Evolutionary conservation across 2,329 filamentous ascomycete genomes (phyloP).

Genomic region (Colletotrichum orbiculare): DNA sequence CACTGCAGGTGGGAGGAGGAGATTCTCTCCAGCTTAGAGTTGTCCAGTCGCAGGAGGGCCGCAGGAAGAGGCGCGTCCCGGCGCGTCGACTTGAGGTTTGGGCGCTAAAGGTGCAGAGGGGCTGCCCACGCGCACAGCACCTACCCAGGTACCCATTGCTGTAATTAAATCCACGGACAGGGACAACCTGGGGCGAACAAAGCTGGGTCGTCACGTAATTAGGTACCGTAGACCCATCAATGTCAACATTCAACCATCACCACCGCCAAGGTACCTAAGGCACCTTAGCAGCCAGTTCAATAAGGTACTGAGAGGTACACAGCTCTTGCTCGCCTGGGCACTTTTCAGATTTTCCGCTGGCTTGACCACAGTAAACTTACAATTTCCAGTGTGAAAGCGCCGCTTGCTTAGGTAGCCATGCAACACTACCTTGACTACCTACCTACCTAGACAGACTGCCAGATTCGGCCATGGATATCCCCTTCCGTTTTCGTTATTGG

Average conservation of each 20-base stretch:
- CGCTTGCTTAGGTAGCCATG: not conserved
- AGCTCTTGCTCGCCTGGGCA: no score
- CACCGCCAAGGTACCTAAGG: no score
- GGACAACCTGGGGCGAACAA: no score
- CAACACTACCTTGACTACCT: not conserved
- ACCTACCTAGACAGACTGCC: not conserved
- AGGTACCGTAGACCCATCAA: no score
- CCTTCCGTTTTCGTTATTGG: conserved; percentile 16
- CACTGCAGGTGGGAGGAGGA: not conserved
- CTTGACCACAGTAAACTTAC: no score
- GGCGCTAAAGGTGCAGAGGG: conserved; percentile 18
- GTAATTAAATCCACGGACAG: no score
- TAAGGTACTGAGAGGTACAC: no score
- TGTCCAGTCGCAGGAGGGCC: conserved; percentile 11
- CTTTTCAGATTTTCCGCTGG: no score
- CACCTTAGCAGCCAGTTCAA: no score
- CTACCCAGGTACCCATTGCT: no score
- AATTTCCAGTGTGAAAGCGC: not conserved
- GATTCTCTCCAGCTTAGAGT: conserved; percentile 8
- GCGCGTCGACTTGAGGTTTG: conserved; percentile 24
- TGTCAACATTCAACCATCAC: no score
- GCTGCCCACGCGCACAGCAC: not conserved
- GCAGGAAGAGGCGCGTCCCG: conserved; percentile 12
- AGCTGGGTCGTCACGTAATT: no score
- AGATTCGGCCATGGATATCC: conserved; percentile 5